phyloP scores from a whole-genome alignment of 2,329 filamentous ascomycete species.

The Monilinia fructigena region DNA sequence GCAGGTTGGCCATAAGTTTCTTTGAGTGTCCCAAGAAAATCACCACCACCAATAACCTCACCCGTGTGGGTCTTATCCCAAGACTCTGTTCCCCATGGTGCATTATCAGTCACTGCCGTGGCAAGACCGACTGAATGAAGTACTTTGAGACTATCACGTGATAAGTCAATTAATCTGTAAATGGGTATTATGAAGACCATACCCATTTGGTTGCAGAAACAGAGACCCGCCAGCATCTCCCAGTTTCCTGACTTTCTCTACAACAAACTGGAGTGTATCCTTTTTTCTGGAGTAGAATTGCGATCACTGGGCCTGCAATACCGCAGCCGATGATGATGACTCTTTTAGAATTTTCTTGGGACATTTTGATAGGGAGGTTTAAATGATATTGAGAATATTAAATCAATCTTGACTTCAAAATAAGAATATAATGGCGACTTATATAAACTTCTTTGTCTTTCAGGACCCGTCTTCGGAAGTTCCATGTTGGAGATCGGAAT shows the following conservation, averaged over 20 bases:
- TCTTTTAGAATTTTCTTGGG: neutral
- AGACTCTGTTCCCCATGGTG: neutral
- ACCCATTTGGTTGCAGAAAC: conserved; percentile 23
- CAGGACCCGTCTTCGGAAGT: neutral
- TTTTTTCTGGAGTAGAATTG: conserved; percentile 26
- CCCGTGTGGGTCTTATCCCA: conserved; percentile 8
- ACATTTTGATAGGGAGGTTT: neutral
- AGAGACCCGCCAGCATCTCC: conserved; percentile 22
- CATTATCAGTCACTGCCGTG: neutral
- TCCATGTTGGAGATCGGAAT: conserved; percentile 6
- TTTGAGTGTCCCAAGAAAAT: neutral
- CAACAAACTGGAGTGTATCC: conserved; percentile 25
- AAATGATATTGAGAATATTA: neutral
- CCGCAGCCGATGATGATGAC: conserved; percentile 26
- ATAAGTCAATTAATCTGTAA: neutral
- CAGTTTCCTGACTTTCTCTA: conserved; percentile 23
- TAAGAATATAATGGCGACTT: neutral
- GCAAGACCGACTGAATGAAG: conserved; percentile 9
- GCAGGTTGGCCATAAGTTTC: conserved; percentile 23
- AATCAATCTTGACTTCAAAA: neutral
- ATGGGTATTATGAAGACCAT: neutral
- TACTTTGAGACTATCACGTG: conserved; percentile 21
- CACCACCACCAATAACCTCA: conserved; percentile 13
- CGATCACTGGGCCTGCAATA: conserved; percentile 25
- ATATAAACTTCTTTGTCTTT: neutral